Evolutionary conservation across 257 asterid genomes (phyloP).

Genomic region (Rubia yunnanensis): DNA sequence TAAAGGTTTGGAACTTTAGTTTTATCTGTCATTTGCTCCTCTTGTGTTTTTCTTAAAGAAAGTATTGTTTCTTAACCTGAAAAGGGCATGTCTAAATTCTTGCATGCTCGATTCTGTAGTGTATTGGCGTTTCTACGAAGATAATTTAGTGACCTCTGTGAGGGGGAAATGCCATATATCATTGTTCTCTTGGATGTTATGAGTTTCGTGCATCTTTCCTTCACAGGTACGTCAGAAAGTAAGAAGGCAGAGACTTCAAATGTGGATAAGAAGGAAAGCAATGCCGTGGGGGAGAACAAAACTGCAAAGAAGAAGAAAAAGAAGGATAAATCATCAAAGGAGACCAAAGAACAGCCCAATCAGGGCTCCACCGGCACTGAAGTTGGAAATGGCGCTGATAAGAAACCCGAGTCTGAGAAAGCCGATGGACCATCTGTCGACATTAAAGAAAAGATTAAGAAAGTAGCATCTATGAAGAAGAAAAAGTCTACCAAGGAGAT

Average conservation of each 20-base stretch:
- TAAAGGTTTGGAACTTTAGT: slow-evolving; percentile 6
- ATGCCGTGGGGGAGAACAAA: slow-evolving; percentile 61
- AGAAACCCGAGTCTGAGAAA: slow-evolving; percentile 29
- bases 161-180: neutral
- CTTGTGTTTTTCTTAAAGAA: slow-evolving; percentile 24
- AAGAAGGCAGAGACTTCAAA: slow-evolving; percentile 35
- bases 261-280: slow-evolving; percentile 47
- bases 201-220: neutral
- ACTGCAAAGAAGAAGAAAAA: slow-evolving; percentile 85
- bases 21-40: slow-evolving; percentile 26
- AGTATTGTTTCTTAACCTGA: neutral
- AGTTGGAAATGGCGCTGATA: slow-evolving; percentile 37
- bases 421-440: slow-evolving; percentile 48
- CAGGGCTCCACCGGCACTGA: slow-evolving; percentile 32
- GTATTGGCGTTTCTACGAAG: neutral
- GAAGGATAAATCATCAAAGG: slow-evolving; percentile 72
- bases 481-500: slow-evolving; percentile 83
- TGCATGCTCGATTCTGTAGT: neutral
- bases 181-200: slow-evolving; percentile 2
- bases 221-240: slow-evolving; percentile 33
- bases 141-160: neutral
- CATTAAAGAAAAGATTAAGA: slow-evolving; percentile 70
- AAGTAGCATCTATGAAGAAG: slow-evolving; percentile 63
- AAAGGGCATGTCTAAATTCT: neutral
- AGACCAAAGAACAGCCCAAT: slow-evolving; percentile 49